Conservation (phyloP, 176 grass and related monocot species). For the Thinopyrum elongatum region DNA sequence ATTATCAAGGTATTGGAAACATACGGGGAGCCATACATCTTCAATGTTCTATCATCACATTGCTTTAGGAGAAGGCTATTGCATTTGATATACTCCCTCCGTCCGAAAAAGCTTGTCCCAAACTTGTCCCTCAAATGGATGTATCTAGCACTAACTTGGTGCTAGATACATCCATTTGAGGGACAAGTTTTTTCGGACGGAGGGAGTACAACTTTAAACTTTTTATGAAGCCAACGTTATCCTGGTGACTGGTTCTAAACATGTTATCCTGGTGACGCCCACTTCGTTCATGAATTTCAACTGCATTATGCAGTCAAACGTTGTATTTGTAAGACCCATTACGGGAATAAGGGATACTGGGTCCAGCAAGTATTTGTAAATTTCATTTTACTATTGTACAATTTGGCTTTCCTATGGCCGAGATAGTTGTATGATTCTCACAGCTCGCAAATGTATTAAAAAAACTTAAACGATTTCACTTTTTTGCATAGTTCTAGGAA, state of each 20-base stretch:
- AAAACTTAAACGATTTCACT: not conserved
- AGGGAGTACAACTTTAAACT: slow-evolving; percentile 4
- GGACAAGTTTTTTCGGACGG: no score
- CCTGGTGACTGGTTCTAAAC: not conserved
- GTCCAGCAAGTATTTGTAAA: slow-evolving; percentile 2
- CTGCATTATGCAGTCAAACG: no score
- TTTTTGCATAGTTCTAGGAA: not conserved
- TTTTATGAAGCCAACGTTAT: slow-evolving; percentile 20
- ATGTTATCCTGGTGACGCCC: no score
- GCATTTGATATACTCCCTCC: not conserved
- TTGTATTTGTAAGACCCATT: not conserved
- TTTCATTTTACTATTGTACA: not conserved
- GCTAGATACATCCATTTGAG: no score
- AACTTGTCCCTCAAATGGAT: no score
- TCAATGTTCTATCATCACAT: not conserved
- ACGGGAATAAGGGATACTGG: not conserved
- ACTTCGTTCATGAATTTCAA: no score
- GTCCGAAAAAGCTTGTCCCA: no score
- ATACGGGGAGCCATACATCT: not conserved
- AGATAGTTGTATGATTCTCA: not conserved
- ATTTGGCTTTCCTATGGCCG: not conserved
- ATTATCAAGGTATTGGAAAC: not conserved
- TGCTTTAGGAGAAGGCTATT: not conserved
- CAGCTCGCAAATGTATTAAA: not conserved
- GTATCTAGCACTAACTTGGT: no score